A percentile compares a stretch with the other conserved stretches of the same genome.
These are phyloP conservation scores for Lycium ferocissimum DNA, from an alignment of 257 asterid species.

Conservation along the genomic window DNA sequence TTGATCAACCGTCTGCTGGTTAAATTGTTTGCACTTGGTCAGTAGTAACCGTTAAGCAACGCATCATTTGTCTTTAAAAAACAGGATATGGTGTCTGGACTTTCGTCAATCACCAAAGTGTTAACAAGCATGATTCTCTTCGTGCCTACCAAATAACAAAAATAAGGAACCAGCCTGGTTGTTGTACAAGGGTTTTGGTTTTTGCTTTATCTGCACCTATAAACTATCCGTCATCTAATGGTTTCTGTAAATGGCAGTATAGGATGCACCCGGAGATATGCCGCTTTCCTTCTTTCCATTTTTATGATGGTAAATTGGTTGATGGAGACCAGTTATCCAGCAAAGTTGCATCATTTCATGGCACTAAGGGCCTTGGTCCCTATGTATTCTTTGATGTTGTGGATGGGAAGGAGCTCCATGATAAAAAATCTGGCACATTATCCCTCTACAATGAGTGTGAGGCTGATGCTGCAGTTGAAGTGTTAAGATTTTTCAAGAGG, in stretches of 20 bases:
- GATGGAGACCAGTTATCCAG: constrained; percentile 71
- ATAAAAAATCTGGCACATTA: constrained; percentile 68
- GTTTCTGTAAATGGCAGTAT: constrained; percentile 66
- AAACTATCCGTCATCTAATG: constrained; percentile 29
- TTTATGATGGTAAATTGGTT: constrained; percentile 91
- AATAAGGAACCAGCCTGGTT: background rate
- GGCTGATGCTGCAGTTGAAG: constrained; percentile 95
- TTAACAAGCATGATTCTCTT: background rate
- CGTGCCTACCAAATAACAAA: background rate
- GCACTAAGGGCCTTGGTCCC: constrained; percentile 82
- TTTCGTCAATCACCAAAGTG: background rate
- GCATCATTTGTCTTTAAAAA: background rate
- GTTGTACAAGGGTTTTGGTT: constrained; percentile 22
- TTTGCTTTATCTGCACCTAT: constrained; percentile 29
- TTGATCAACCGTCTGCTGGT: constrained; percentile 24
- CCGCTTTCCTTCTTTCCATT: constrained; percentile 87
- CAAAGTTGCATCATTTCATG: constrained; percentile 82
- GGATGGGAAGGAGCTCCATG: constrained; percentile 92
- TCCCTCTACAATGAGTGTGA: constrained; percentile 86
- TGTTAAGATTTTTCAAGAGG: constrained; percentile 64
- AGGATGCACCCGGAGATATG: constrained; percentile 99
- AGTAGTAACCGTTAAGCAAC: background rate
- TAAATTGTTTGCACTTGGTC: constrained; percentile 19
- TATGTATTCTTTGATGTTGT: constrained; percentile 82
- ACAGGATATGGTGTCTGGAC: constrained; percentile 9